phyloP scores from a whole-genome alignment of 345 rosid genomes.

The Linum lewisii region DNA sequence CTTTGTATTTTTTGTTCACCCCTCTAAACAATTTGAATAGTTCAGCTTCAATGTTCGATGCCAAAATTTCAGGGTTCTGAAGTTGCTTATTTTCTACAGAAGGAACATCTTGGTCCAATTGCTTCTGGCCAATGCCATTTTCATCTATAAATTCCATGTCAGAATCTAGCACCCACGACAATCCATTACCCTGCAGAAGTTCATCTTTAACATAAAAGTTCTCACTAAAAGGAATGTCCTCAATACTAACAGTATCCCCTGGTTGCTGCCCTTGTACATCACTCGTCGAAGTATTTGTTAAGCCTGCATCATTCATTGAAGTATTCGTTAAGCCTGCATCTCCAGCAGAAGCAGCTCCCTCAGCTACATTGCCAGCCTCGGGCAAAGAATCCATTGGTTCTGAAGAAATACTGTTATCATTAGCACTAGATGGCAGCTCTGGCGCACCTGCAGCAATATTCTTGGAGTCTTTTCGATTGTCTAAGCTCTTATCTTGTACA shows the following conservation, averaged over 20 bases:
- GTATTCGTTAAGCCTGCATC: conserved; percentile 14
- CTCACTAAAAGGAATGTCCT: conserved; percentile 58
- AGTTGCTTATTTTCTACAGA: conserved; percentile 12
- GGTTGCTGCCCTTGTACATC: conserved; percentile 35
- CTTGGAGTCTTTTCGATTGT: conserved; percentile 27
- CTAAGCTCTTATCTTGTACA: conserved; percentile 38
- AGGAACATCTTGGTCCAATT: conserved; percentile 12
- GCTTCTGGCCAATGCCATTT: conserved; percentile 19
- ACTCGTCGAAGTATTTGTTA: conserved; percentile 14
- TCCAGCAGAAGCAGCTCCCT: conserved; percentile 16
- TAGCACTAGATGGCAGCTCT: conserved; percentile 13
- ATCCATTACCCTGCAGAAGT: conserved; percentile 88
- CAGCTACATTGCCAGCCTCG: conserved; percentile 2
- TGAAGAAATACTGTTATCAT: conserved; percentile 13
- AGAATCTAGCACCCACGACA: conserved; percentile 74
- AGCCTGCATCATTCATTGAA: conserved; percentile 15
- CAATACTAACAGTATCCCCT: conserved; percentile 35
- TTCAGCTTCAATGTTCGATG: conserved; percentile 57
- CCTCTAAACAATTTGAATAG: conserved; percentile 81
- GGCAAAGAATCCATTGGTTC: conserved; percentile 22
- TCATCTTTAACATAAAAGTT: conserved; percentile 75
- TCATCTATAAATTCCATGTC: conserved; percentile 28
- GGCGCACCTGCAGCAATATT: conserved; percentile 21
- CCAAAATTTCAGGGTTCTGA: conserved; percentile 44
- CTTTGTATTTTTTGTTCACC: conserved; percentile 92